Percentiles rank a stretch among this genome's conserved stretches.
phyloP scores from a whole-genome alignment of 2,329 filamentous ascomycete species.

The Cladosporium sphaerospermum region DNA sequence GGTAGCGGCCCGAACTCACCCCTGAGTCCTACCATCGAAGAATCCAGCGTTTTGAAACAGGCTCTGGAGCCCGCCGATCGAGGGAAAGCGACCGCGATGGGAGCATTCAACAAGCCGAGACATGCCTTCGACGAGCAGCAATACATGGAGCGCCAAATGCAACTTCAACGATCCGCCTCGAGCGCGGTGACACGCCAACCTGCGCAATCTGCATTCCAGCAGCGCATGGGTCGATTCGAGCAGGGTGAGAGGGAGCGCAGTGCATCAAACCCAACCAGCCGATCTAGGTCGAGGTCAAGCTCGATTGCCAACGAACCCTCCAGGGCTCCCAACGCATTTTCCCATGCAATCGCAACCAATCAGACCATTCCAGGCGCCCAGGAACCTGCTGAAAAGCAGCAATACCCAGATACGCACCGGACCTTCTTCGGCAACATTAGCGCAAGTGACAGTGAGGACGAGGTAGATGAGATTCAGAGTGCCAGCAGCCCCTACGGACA shows the following conservation, averaged over 20 bases:
- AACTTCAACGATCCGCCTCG: conserved; percentile 58
- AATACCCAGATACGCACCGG: conserved; percentile 27
- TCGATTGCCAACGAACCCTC: conserved; percentile 25
- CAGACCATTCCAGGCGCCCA: conserved; percentile 7
- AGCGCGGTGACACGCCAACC: conserved; percentile 10
- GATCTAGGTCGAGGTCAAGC: conserved; percentile 27
- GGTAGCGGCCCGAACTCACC: conserved; percentile 41
- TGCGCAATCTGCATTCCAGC: conserved; percentile 18
- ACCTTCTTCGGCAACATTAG: conserved; percentile 36
- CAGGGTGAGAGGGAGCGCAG: conserved; percentile 18
- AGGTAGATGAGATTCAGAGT: conserved; percentile 24
- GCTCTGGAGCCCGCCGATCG: conserved; percentile 68
- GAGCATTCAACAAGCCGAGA: conserved; percentile 64
- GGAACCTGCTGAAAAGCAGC: conserved; percentile 9
- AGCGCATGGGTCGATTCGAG: conserved; percentile 21
- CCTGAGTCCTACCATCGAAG: conserved; percentile 63
- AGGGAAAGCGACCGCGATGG: conserved; percentile 73
- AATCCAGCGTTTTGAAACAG: conserved; percentile 53
- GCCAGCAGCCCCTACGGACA: conserved; percentile 15
- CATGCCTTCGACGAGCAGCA: conserved; percentile 78
- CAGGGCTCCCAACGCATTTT: conserved; percentile 40
- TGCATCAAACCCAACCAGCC: conserved; percentile 16
- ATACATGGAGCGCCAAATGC: conserved; percentile 73
- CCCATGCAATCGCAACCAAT: conserved; percentile 35
- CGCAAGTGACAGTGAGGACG: conserved; percentile 35